phyloP scores from a whole-genome alignment of 768 basidiomycete species.

The Leccinum disarticulatum region DNA sequence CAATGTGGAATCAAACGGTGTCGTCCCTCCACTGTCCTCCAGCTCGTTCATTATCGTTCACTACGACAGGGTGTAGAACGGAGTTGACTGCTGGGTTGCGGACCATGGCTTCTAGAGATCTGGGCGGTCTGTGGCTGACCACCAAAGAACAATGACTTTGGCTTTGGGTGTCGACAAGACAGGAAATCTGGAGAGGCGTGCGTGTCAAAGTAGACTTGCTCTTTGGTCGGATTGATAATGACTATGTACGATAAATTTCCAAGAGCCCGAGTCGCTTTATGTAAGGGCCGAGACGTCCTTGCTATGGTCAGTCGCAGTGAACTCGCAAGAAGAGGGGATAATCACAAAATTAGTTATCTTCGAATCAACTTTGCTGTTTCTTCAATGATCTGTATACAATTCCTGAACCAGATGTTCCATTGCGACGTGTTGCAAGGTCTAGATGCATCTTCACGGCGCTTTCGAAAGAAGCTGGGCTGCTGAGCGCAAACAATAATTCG shows the following conservation, averaged over 20 bases:
- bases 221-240: slow-evolving; percentile 78
- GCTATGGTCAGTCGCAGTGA: slow-evolving; percentile 72
- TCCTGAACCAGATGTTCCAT: slow-evolving; percentile 73
- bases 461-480: slow-evolving; percentile 82
- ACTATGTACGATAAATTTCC: slow-evolving; percentile 74
- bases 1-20: slow-evolving; percentile 91
- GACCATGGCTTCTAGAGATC: slow-evolving; percentile 80
- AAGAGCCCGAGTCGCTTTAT: slow-evolving; percentile 66
- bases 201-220: slow-evolving; percentile 78
- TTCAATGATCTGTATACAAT: slow-evolving; percentile 63
- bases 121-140: too few relatives aligned
- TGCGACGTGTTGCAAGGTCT: slow-evolving; percentile 84
- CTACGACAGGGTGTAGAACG: slow-evolving; percentile 87
- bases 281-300: slow-evolving; percentile 76
- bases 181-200: slow-evolving; percentile 77
- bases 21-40: slow-evolving; percentile 91
- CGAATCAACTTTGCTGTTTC: slow-evolving; percentile 46
- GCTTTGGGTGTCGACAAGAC: slow-evolving; percentile 83
- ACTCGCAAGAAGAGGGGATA: slow-evolving; percentile 58
- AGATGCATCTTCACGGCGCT: slow-evolving; percentile 74
- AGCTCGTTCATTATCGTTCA: slow-evolving; percentile 97
- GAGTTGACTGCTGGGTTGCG: slow-evolving; percentile 93
- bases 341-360: slow-evolving; percentile 45
- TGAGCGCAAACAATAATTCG: slow-evolving; percentile 40
- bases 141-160: slow-evolving; percentile 89